These are phyloP conservation scores for Malus sylvestris DNA, from an alignment of 306 rosid genomes.

Conservation along the genomic window DNA sequence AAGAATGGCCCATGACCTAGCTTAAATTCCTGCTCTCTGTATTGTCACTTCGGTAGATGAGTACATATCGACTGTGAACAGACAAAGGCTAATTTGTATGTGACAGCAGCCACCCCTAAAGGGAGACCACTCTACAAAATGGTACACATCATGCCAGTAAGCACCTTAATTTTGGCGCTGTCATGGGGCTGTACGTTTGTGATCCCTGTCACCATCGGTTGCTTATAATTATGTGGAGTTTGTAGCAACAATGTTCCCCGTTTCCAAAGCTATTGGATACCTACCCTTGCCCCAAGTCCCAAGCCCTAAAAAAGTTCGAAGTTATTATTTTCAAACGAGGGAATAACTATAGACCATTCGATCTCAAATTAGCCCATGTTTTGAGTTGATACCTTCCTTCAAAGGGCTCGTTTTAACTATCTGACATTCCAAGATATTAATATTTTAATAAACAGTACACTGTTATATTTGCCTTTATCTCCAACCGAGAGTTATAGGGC, in stretches of 20 bases:
- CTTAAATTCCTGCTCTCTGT: background rate
- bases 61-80: constrained; percentile 6
- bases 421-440: too few species aligned
- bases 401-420: too few species aligned
- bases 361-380: background rate
- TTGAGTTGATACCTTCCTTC: background rate
- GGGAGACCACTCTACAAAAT: constrained; percentile 30
- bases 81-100: constrained; percentile 27
- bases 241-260: constrained; percentile 8
- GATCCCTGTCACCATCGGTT: constrained; percentile 33
- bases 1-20: background rate
- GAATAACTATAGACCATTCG: background rate
- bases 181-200: constrained; percentile 31
- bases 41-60: background rate
- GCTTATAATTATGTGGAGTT: constrained; percentile 30
- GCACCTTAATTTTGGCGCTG: constrained; percentile 1
- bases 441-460: too few species aligned
- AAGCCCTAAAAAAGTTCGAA: background rate
- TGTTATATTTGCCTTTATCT: too few species aligned
- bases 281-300: background rate
- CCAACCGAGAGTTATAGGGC: too few species aligned
- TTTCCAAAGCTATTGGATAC: background rate
- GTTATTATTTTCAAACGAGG: background rate
- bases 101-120: constrained; percentile 25
- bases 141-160: constrained; percentile 18